phyloP scores from a whole-genome alignment of 768 basidiomycete species.

The Tylopilus vinaceipallidus region DNA sequence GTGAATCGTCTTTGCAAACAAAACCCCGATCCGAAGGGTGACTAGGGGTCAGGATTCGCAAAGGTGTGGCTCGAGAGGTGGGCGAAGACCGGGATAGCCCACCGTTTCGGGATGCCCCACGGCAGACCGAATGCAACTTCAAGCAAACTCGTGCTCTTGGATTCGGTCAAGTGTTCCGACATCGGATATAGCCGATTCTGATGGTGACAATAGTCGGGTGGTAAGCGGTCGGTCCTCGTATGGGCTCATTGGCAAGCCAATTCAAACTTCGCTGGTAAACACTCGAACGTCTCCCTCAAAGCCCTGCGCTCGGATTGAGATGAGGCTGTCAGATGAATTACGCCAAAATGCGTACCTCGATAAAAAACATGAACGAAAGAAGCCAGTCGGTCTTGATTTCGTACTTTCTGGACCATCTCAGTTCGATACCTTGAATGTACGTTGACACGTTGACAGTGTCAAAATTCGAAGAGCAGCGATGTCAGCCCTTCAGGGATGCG shows the following conservation, averaged over 20 bases:
- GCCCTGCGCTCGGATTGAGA: conserved; percentile 38
- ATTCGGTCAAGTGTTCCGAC: conserved; percentile 1
- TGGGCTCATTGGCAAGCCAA: conserved; percentile 45
- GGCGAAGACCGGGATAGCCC: conserved; percentile 19
- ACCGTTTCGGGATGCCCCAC: conserved; percentile 17
- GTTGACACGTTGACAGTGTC: conserved; percentile 12
- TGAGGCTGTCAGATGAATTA: conserved; percentile 40
- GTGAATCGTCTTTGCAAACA: conserved; percentile 28
- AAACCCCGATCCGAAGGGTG: conserved; percentile 26
- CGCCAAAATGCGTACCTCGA: conserved; percentile 39
- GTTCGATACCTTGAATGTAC: neutral
- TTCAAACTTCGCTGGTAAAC: conserved; percentile 48
- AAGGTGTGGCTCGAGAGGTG: conserved; percentile 29
- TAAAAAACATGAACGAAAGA: conserved; percentile 36
- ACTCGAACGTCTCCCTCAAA: conserved; percentile 45
- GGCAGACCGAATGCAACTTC: conserved; percentile 25
- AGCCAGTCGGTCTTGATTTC: conserved; percentile 33
- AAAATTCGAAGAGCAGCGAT: conserved; percentile 3
- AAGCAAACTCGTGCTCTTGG: conserved; percentile 38
- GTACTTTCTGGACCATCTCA: conserved; percentile 18
- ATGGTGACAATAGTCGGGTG: conserved; percentile 26
- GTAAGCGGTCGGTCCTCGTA: conserved; percentile 29
- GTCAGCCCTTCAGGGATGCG: conserved; percentile 2
- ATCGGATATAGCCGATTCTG: conserved; percentile 26
- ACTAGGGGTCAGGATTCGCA: conserved; percentile 32